Evolutionary conservation across 106 monocot genomes (phyloP), one percentile per base, ranked within the genome.

Genomic region (Phalaenopsis equestris): DNA sequence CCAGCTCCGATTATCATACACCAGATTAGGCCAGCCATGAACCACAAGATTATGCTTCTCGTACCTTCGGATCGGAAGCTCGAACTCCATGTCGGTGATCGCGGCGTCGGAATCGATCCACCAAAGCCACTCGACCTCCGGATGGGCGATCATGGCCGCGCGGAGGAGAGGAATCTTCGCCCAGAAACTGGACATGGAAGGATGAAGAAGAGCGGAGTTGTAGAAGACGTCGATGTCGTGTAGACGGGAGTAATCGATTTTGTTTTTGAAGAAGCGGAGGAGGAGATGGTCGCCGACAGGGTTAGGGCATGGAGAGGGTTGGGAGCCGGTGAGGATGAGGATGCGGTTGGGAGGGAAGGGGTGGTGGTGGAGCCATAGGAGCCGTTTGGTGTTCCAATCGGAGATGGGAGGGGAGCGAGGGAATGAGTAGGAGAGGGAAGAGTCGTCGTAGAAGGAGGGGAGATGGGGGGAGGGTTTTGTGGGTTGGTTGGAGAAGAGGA

Each of bases 81-180:
- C 41, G 89, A 96, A 93, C 81, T 93, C 93, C 91, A 96, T 93
- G 91, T 96, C 96, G 17, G 96, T 96, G 80, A 96, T 70, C 65
- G 82, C 87, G 38, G 96, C 96, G 84, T 96, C 96, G 45, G 96
- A 89, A 86, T 96, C 93, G 77, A 95, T 86, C 95, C 95, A 95
- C 90, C 89, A 92, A 73, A 95, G 67, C 95, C 95, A 95, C 81
- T 95, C 95, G 41, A 84, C 84, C 83, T 95, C 95, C 19, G 95
- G 95, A 78, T 90, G 95, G 37, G 95, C 95, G 42, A 87, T 83
- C 90, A 95, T 92, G 80, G 95, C 92, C 67, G 95, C 85, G 14
- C 92, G 88, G 79, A 95, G 55, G 18, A 86, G 64, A 4, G 95
- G 87, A 78, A 87, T 81, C 80, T 95, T 92, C 24, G 86, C 88